A percentile compares a stretch with the other conserved stretches of the same genome.
phyloP scores from a whole-genome alignment of 208 protist species.

The Leptomonas seymouri region DNA sequence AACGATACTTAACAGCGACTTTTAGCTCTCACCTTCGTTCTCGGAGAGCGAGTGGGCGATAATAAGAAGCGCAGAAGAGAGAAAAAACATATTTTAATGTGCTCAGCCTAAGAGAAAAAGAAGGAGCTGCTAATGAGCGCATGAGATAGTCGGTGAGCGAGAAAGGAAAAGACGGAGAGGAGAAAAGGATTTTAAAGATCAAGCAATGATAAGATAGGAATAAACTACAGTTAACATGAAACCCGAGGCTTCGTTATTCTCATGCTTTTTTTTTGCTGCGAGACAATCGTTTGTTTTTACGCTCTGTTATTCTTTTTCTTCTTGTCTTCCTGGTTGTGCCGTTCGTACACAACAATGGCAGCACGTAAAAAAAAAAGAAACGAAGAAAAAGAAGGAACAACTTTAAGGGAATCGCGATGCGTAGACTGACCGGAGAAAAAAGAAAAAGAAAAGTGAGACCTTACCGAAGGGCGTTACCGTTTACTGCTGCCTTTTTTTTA shows the following conservation, averaged over 20 bases:
- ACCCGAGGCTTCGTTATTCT: neutral
- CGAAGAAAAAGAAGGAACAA: neutral
- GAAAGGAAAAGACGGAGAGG: no score
- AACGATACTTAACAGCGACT: neutral
- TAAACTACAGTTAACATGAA: no score
- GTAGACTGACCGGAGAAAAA: neutral
- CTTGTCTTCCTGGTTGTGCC: neutral
- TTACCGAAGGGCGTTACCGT: no score
- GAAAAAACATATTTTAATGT: neutral
- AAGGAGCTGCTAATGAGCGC: no score
- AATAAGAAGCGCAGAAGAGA: neutral
- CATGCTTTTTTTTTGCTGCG: slow-evolving; percentile 2
- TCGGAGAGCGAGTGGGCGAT: neutral
- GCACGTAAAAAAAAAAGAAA: neutral
- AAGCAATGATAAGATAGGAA: no score
- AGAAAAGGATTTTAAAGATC: no score
- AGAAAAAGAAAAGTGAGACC: neutral
- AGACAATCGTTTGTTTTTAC: slow-evolving; percentile 20
- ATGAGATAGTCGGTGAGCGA: no score
- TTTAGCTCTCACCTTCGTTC: neutral
- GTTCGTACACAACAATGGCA: no score
- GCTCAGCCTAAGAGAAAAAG: neutral
- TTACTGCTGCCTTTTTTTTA: no score
- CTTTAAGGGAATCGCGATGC: neutral
- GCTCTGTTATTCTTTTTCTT: slow-evolving; percentile 12